phyloP scores from a whole-genome alignment of 139 green algal species.

The Pleodorina starrii region DNA sequence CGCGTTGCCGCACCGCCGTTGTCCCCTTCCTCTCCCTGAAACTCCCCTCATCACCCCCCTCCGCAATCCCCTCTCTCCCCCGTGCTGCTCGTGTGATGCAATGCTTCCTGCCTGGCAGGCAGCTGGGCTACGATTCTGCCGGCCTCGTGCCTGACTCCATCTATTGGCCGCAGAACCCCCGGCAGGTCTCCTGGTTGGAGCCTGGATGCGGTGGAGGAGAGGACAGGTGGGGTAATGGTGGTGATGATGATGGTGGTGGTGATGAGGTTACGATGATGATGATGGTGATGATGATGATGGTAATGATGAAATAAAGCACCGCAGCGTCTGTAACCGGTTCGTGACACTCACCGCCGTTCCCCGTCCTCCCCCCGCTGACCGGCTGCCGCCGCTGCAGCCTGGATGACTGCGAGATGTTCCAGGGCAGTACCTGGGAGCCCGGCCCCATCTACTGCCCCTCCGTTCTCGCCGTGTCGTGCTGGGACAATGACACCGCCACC shows the following conservation, averaged over 20 bases:
- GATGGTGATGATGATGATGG: too few relatives aligned
- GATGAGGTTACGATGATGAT: too few relatives aligned
- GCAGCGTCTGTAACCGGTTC: too few relatives aligned
- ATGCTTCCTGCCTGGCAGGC: background rate
- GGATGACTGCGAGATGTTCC: background rate
- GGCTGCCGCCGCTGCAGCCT: background rate
- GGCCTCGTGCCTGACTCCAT: background rate
- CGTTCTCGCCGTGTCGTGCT: background rate
- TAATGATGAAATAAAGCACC: too few relatives aligned
- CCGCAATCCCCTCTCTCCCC: background rate
- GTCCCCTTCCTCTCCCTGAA: too few relatives aligned
- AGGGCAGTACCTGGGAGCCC: background rate
- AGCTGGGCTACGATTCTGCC: background rate
- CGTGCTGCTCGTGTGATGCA: background rate
- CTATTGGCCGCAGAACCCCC: background rate
- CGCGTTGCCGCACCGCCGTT: too few relatives aligned
- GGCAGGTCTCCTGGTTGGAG: background rate
- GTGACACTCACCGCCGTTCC: too few relatives aligned
- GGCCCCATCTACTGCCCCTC: background rate
- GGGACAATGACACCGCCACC: background rate
- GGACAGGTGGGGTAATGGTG: background rate
- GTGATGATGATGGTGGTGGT: too few relatives aligned
- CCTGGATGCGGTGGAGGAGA: background rate
- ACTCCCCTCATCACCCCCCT: too few relatives aligned
- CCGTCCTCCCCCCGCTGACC: too few relatives aligned